These are phyloP conservation scores for Bipolaris cookei DNA, from an alignment of 2,329 filamentous ascomycete species.

Conservation along the genomic window DNA sequence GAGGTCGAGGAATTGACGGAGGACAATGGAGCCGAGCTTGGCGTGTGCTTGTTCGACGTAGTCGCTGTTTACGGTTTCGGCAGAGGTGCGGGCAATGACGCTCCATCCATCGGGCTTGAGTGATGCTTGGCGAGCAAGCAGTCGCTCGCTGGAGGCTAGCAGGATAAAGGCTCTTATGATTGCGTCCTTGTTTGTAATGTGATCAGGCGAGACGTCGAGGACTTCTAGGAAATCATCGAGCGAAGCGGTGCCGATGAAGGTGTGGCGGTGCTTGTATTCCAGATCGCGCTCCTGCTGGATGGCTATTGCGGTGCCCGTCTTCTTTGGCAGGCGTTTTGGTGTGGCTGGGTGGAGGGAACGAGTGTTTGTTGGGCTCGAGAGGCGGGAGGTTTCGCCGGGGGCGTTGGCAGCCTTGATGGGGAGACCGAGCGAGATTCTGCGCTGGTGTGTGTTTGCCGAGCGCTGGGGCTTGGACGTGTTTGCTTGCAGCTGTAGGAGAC, in stretches of 20 bases:
- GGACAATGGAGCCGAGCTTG: slow-evolving; percentile 36
- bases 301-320: slow-evolving; percentile 7
- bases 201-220: slow-evolving; percentile 29
- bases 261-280: slow-evolving; percentile 45
- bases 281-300: slow-evolving; percentile 34
- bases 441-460: slow-evolving; percentile 22
- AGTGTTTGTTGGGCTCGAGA: slow-evolving; percentile 13
- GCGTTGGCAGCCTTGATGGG: slow-evolving; percentile 23
- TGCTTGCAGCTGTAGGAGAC: slow-evolving; percentile 29
- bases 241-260: slow-evolving; percentile 42
- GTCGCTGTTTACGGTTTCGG: slow-evolving; percentile 27
- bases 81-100: slow-evolving; percentile 32
- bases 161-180: slow-evolving; percentile 35
- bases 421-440: slow-evolving; percentile 31
- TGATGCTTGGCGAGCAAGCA: slow-evolving; percentile 34
- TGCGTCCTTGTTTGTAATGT: slow-evolving; percentile 28
- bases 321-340: slow-evolving; percentile 15
- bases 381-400: slow-evolving; percentile 7
- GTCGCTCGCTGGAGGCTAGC: slow-evolving; percentile 37
- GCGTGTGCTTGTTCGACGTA: slow-evolving; percentile 33
- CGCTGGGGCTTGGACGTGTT: slow-evolving; percentile 20
- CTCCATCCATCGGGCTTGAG: slow-evolving; percentile 32
- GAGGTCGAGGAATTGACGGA: slow-evolving; percentile 35
- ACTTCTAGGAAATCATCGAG: slow-evolving; percentile 39
- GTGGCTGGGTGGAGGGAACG: slow-evolving; percentile 11